phyloP scores from a whole-genome alignment of 2,329 filamentous ascomycete genomes.

The Trichoderma pleuroti region DNA sequence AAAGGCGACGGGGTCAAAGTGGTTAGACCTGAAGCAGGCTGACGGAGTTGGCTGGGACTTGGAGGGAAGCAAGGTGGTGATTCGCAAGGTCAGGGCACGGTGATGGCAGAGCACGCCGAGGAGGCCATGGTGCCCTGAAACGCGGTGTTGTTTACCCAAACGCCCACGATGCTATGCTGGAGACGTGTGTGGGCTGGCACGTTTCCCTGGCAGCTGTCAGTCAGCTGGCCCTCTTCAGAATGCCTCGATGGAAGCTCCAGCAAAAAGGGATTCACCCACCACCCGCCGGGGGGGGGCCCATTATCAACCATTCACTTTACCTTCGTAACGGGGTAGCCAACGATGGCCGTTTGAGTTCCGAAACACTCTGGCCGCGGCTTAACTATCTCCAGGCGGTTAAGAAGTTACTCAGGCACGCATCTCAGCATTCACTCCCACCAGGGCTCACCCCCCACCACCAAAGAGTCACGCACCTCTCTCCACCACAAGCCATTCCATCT shows the following conservation, averaged over 20 bases:
- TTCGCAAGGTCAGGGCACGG: constrained; percentile 55
- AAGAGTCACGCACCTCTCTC: neutral
- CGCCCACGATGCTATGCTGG: neutral
- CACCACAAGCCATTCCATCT: neutral
- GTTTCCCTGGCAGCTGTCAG: neutral
- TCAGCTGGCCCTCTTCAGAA: neutral
- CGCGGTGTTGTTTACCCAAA: neutral
- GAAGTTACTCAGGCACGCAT: neutral
- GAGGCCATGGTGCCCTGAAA: neutral
- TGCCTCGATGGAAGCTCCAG: neutral
- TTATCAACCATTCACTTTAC: constrained; percentile 12
- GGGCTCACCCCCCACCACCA: neutral
- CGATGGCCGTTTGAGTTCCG: neutral
- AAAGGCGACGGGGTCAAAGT: constrained; percentile 62
- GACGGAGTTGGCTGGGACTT: constrained; percentile 83
- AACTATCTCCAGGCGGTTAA: constrained; percentile 1
- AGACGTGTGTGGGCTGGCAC: neutral
- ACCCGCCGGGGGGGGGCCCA: neutral
- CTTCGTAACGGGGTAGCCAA: neutral
- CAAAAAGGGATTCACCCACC: neutral
- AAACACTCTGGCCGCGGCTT: neutral
- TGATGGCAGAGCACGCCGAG: constrained; percentile 23
- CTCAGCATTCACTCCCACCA: neutral
- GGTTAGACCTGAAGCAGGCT: constrained; percentile 64
- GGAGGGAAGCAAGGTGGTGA: constrained; percentile 69